Conservation (phyloP, 2,329 filamentous ascomycete species). For the Pseudogymnoascus sp. region DNA sequence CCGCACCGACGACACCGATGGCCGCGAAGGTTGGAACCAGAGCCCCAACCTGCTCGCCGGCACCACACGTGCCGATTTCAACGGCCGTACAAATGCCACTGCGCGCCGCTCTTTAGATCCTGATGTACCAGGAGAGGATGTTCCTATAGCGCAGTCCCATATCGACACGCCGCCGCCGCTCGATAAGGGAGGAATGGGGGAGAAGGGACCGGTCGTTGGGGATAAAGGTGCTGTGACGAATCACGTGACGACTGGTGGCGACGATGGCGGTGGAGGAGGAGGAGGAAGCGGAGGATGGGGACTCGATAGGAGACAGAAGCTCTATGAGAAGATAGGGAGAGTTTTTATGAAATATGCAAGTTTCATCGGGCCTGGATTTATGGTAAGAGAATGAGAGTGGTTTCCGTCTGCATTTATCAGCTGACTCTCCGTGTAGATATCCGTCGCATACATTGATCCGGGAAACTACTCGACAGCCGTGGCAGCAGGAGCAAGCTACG, state of each 20-base stretch:
- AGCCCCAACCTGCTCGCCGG: constrained; percentile 44
- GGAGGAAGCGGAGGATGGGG: background rate
- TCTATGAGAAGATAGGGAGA: constrained; percentile 12
- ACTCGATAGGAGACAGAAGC: background rate
- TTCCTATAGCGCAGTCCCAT: background rate
- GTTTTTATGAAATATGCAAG: constrained; percentile 35
- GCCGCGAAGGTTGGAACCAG: constrained; percentile 46
- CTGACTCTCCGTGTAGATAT: constrained; percentile 18
- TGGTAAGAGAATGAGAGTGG: constrained; percentile 26
- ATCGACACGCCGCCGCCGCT: background rate
- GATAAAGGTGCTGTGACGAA: background rate
- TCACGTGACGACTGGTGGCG: background rate
- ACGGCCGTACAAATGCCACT: constrained; percentile 44
- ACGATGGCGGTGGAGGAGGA: background rate
- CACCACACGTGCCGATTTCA: constrained; percentile 46
- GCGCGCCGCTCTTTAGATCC: background rate
- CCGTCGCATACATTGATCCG: constrained; percentile 33
- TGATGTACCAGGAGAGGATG: background rate
- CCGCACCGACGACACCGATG: constrained; percentile 43
- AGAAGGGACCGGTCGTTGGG: background rate
- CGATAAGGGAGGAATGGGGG: background rate
- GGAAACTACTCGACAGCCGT: constrained; percentile 51
- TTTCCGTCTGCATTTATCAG: constrained; percentile 11
- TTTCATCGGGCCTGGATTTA: constrained; percentile 47
- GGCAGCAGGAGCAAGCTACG: constrained; percentile 44